Evolutionary conservation across 352 stramenopile genomes (phyloP), one percentile per base, ranked within the genome.

Genomic region (Globisporangium paddicum): DNA sequence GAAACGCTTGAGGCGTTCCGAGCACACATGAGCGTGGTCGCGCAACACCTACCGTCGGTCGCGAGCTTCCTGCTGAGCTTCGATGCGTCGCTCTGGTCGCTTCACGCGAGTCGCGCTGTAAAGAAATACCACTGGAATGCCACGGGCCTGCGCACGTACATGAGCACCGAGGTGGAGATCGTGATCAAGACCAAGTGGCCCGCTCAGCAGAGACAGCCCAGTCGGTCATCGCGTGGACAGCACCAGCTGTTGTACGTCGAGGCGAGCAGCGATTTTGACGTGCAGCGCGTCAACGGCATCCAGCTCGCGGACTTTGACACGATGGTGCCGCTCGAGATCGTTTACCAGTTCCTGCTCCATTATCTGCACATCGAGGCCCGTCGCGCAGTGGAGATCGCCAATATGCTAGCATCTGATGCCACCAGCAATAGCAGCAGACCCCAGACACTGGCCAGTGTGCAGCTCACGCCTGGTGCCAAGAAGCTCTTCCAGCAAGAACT

Each of bases 291-390:
- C 26, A 28, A 26, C n/a, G 44, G 58, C 30, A 59, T 64, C 21
- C 50, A 59, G 58, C 41, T 59, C 38, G 42, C 32, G 16, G 49
- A 64, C 26, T 64, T 64, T 32, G 41, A 46, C 16, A 48, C 32
- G 50, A 57, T 63, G 57, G 32, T 83, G 23, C 83, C 83, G 44
- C 90, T 93, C 30, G 83, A 93, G 66, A 61, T 93, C 38, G 69
- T 91, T 48, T 93, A 93, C 47, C 79, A 70, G 41, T 91, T 89
- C 59, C 58, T 84, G 23, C 69, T 78, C n/a, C 59, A 70, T 30
- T 84, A 89, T 45, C 58, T 91, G 26, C 30, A 81, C 9, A 49
- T 58, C 11, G 72, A 83, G 42, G 47, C 58, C 2, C 41, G n/a
- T n/a, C 58, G 50, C 19, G 37, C 47, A 6, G 41, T 46, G 13